Evolutionary conservation across 164 flowering plant species (phyloP), one percentile per base, ranked within the genome.

Genomic region (Nelumbo lutea): DNA sequence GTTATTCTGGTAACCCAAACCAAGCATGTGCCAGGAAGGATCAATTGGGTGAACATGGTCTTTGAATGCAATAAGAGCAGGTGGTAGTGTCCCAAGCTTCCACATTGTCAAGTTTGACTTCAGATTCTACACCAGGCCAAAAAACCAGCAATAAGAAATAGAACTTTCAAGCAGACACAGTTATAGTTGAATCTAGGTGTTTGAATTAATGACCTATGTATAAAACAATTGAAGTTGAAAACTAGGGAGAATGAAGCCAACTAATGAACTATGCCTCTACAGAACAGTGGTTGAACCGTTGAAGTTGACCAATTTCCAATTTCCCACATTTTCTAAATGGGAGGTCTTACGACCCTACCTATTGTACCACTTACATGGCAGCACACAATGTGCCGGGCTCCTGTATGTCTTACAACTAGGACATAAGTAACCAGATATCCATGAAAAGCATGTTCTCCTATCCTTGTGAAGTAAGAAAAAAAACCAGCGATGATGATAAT

Each of bases 31-130:
- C 99, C 99, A 95, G 2, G 89, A 86, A 39, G 99, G 86, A 61
- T 95, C 99, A n/a, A 95, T 92, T 9, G 96, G 85, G 42, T 90
- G 97, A 67, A 96, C 88, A 70, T 93, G 84, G 47, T 93, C 97
- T 75, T 66, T 84, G 73, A 96, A 96, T 62, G 99, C 98, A 66
- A 96, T 89, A 68, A 96, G 78, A 68, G 98, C 96, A n/a, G 99
- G 99, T n/a, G 98, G 99, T 43, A 96, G 73, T 42, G 98, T 93
- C 67, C 99, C 98, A 61, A 96, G 91, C 78, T 87, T 91, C 98
- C 99, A 96, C 85, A 96, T 68, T 44, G 91, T 88, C 76, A 93
- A 77, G 76, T 91, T 88, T 27, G 93, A 91, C 69, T 83, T 86
- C 82, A 93, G 81, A 81, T 93, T 96, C 98, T 93, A 89, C 78